Evolutionary conservation across 306 rosid species (phyloP), one percentile per base, ranked within the genome.

Genomic region (Dalbergia cochinchinensis): DNA sequence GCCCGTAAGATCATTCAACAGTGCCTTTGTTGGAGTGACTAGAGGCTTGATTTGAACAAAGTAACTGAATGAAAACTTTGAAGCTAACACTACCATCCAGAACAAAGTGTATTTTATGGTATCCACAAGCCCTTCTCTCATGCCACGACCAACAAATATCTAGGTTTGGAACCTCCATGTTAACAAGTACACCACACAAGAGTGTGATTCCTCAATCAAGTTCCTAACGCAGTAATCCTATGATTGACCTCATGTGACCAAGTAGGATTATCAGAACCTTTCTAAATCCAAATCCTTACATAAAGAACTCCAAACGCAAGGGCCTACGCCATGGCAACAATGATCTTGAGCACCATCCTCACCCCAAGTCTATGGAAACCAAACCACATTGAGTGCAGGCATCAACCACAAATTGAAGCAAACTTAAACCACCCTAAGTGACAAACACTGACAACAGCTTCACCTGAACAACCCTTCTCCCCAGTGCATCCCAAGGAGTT

Each of bases 131-230:
- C 94, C 93, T 77, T 94, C 94, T 72, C 98, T 86, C 91, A 92
- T 73, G 34, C 88, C 98, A 12, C 98, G 97, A 4, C 98, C 98
- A 69, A 91, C 94, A 75, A 90, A 94, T 44, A 88, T 88, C 76
- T 96, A 89, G 31, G 93, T 84, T 62, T 94, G 85, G 87, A 92
- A 94, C 98, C 98, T 92, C 98, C 98, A 94, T 4, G 92, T 92
- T 75, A 87, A 78, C 81, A 83, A 42, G 83, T 92, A 92, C 9
- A 94, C 57, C 37, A 91, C 65, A 10, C 79, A 72, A 90, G 88
- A 92, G 85, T 94, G 57, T 3, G 88, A 84, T 82, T 78, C 81
- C 86, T 91, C 98, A 37, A 94, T 79, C 19, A 83, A 71, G 74
- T 94, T 94, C 67, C 93, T 82, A 89, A 92, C 4, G 83, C 85